A percentile compares a stretch with the other conserved stretches of the same genome.
Evolutionary conservation across 2,329 filamentous ascomycete genomes (phyloP).

Genomic region (Pseudocercospora cruenta): DNA sequence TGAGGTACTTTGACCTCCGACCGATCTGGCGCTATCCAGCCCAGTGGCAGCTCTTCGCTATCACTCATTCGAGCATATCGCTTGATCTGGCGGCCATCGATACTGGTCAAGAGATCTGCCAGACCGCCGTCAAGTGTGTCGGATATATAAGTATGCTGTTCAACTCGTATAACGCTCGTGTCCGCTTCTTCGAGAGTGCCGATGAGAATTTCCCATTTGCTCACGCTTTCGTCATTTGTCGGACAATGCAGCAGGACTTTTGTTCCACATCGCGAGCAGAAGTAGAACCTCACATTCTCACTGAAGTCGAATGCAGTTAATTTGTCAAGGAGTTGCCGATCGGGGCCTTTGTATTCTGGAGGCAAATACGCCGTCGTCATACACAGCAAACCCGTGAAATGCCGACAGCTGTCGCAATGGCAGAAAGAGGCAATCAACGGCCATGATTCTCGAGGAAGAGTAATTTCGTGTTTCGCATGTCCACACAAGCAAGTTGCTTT

Average conservation of each 20-base stretch:
- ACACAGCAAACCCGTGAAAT: constrained; percentile 51
- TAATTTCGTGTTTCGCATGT: constrained; percentile 38
- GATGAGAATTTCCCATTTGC: constrained; percentile 31
- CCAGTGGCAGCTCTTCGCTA: constrained; percentile 25
- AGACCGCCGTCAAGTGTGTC: constrained; percentile 43
- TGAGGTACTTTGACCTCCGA: background rate
- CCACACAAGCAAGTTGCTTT: constrained; percentile 43
- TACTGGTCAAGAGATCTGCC: constrained; percentile 35
- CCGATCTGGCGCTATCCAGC: constrained; percentile 27
- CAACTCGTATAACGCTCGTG: constrained; percentile 29
- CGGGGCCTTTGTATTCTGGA: constrained; percentile 33
- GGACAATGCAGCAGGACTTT: constrained; percentile 36
- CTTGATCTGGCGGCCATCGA: constrained; percentile 32
- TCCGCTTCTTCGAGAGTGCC: constrained; percentile 39
- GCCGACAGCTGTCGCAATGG: constrained; percentile 56
- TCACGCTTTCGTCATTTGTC: constrained; percentile 21
- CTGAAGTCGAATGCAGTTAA: constrained; percentile 53
- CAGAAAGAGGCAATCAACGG: constrained; percentile 49
- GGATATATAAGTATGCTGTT: constrained; percentile 37
- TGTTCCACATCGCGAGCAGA: constrained; percentile 55
- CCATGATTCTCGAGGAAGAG: constrained; percentile 38
- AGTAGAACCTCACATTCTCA: constrained; percentile 47
- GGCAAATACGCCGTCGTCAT: constrained; percentile 47
- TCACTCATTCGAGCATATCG: constrained; percentile 29
- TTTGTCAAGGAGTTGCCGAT: constrained; percentile 33